Conservation (phyloP, 176 grass and related monocot genomes). For the Oryza coarctata region DNA sequence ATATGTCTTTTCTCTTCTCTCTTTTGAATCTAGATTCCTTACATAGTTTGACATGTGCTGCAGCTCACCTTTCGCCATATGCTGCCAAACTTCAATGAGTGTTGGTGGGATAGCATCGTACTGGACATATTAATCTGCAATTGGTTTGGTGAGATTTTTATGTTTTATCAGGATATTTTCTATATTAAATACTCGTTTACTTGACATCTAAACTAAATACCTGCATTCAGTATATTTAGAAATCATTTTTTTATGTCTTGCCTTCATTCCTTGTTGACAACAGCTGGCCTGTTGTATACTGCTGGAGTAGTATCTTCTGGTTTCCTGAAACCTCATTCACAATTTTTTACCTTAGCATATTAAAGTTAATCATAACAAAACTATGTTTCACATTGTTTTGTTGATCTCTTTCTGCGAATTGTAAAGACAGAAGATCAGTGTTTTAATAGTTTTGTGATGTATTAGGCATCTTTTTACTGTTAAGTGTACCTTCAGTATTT, state of each 20-base stretch:
- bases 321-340: neutral
- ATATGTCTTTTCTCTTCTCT: conserved; percentile 4
- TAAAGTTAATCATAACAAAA: neutral
- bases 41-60: conserved; percentile 23
- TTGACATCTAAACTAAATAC: neutral
- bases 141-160: conserved; percentile 87
- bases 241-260: neutral
- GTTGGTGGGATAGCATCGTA: conserved; percentile 99
- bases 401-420: neutral
- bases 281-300: conserved; percentile 1
- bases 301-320: neutral
- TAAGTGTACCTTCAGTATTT: neutral
- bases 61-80: conserved; percentile 99
- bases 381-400: neutral
- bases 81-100: conserved; percentile 98
- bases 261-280: neutral
- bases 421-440: neutral
- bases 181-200: conserved; percentile 2
- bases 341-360: neutral
- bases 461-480: conserved; percentile 8
- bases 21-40: conserved; percentile 26
- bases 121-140: conserved; percentile 98
- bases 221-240: neutral
- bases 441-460: conserved; percentile 2
- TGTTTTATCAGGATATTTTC: conserved; percentile 29